These are phyloP conservation scores for Keithomyces neogunnii DNA, from an alignment of 2,329 filamentous ascomycete genomes.

Conservation along the genomic window DNA sequence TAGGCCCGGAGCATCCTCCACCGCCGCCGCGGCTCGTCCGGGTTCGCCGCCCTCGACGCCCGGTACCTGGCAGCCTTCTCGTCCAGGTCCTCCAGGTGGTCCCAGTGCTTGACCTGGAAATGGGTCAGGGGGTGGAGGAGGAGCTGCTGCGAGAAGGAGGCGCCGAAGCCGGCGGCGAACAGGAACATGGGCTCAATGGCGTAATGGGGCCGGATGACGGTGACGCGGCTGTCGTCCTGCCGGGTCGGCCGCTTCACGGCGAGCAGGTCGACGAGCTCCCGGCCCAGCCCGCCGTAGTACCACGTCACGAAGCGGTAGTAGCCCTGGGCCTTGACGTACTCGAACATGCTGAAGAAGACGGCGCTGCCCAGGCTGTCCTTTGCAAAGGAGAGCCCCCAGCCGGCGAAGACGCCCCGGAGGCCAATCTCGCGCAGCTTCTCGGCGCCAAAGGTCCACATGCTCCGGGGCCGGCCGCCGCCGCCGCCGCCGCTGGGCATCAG, in stretches of 20 bases:
- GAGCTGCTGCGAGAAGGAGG: slow-evolving; percentile 59
- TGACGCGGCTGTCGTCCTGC: slow-evolving; percentile 16
- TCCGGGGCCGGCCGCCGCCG: slow-evolving; percentile 38
- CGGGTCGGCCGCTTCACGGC: slow-evolving; percentile 34
- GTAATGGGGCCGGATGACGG: slow-evolving; percentile 64
- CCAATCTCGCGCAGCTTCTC: slow-evolving; percentile 62
- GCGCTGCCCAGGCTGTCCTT: slow-evolving; percentile 64
- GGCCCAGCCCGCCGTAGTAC: slow-evolving; percentile 55
- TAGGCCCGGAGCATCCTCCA: slow-evolving; percentile 56
- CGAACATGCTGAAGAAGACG: slow-evolving; percentile 67
- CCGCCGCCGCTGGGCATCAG: slow-evolving; percentile 33
- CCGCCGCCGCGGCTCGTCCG: slow-evolving; percentile 23
- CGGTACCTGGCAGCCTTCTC: slow-evolving; percentile 43
- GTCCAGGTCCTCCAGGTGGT: slow-evolving; percentile 64
- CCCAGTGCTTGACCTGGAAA: slow-evolving; percentile 65
- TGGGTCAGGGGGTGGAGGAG: slow-evolving; percentile 64
- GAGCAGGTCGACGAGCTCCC: slow-evolving; percentile 41
- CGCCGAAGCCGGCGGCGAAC: slow-evolving; percentile 58
- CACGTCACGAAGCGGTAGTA: slow-evolving; percentile 62
- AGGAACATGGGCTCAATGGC: slow-evolving; percentile 66
- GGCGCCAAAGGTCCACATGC: slow-evolving; percentile 65
- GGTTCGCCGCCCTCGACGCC: slow-evolving; percentile 20
- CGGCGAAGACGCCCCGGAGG: slow-evolving; percentile 62
- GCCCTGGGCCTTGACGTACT: slow-evolving; percentile 65
- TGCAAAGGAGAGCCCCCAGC: slow-evolving; percentile 58